Conservation (phyloP, 129 eudicot genomes). For the Rutidosis leptorrhynchoides region DNA sequence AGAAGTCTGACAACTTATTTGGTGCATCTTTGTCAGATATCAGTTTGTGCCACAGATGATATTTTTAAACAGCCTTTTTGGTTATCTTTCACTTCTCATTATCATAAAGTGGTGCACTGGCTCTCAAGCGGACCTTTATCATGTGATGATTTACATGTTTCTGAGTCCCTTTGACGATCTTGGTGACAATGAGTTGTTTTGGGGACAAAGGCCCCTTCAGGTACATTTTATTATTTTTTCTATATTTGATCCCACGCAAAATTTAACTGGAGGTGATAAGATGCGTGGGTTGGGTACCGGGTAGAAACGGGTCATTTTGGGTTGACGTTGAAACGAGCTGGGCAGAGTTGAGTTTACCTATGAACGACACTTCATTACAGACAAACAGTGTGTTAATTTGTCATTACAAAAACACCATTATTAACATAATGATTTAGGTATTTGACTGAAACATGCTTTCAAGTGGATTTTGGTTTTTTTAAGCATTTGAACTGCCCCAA, state of each 20-base stretch:
- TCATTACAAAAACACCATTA: neutral
- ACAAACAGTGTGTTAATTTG: neutral
- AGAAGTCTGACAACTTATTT: constrained; percentile 20
- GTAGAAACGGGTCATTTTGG: neutral
- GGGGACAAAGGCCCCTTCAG: constrained; percentile 97
- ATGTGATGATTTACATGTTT: constrained; percentile 99
- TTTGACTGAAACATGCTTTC: neutral
- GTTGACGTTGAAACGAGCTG: neutral
- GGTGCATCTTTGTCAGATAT: constrained; percentile 54
- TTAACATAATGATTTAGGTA: neutral
- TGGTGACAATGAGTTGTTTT: constrained; percentile 87
- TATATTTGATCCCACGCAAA: constrained; percentile 7
- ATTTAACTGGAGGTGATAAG: neutral
- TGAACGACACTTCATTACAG: neutral
- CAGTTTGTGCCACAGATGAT: constrained; percentile 97
- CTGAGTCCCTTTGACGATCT: constrained; percentile 90
- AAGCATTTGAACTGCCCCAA: too few species aligned
- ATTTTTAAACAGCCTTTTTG: constrained; percentile 98
- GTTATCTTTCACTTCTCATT: constrained; percentile 92
- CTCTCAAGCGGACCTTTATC: constrained; percentile 96
- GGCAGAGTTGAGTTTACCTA: neutral
- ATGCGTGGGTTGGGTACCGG: neutral
- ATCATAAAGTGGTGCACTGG: constrained; percentile 95
- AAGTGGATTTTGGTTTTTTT: neutral
- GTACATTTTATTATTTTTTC: constrained; percentile 33